Percentiles rank a stretch among this genome's conserved stretches.
These are phyloP conservation scores for Dictyostelium brefeldianum DNA, from an alignment of 78 protist species.

Conservation along the genomic window DNA sequence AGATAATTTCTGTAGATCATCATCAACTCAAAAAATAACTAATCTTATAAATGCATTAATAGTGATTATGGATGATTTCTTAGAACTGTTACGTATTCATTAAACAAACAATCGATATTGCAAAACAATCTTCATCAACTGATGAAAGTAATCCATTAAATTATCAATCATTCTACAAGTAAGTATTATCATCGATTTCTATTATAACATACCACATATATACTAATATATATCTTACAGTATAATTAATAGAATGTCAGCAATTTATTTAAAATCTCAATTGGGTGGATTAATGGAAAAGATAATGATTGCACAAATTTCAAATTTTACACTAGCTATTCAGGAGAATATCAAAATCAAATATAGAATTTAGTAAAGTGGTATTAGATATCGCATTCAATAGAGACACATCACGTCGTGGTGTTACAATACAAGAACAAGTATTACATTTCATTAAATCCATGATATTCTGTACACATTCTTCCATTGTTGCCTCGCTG, in stretches of 20 bases:
- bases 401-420: not conserved
- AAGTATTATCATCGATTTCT: no score
- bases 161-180: conserved; percentile 28
- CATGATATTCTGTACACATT: not conserved
- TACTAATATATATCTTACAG: not conserved
- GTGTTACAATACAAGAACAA: conserved; percentile 32
- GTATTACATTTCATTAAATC: conserved; percentile 2
- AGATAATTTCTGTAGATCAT: conserved; percentile 35
- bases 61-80: conserved; percentile 35
- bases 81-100: conserved; percentile 21
- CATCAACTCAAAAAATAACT: conserved; percentile 13
- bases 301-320: conserved; percentile 5
- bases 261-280: conserved; percentile 53
- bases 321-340: conserved; percentile 11
- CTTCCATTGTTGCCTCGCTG: not conserved
- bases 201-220: no score
- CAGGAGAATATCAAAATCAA: not conserved
- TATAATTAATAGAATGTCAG: conserved; percentile 52
- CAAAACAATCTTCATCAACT: not conserved
- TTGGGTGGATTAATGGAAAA: conserved; percentile 26
- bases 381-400: conserved; percentile 18
- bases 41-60: conserved; percentile 33
- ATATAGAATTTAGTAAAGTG: conserved; percentile 24
- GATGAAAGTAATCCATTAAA: conserved; percentile 24
- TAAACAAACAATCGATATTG: conserved; percentile 1